Evolutionary conservation across 2,329 filamentous ascomycete species (phyloP).

Genomic region (Magnaporthiopsis rhizophila): DNA sequence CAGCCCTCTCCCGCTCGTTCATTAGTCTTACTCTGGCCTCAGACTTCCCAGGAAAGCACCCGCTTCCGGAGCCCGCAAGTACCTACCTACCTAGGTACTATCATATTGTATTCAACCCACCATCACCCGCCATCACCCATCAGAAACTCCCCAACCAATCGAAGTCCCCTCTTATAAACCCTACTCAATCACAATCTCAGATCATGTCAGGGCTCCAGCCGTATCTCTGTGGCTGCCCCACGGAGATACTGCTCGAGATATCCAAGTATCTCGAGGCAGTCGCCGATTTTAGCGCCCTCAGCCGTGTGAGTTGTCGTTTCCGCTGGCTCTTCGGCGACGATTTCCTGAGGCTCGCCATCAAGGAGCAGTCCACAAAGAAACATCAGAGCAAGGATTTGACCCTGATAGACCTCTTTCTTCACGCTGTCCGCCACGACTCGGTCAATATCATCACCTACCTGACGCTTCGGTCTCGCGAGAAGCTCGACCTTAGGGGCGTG

Average conservation of each 20-base stretch:
- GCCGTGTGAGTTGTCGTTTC: neutral
- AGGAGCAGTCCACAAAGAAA: neutral
- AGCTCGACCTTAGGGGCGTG: neutral
- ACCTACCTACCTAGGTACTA: too few species aligned
- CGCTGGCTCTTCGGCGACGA: neutral
- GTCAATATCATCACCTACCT: constrained; percentile 1
- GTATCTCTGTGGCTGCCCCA: neutral
- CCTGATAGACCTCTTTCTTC: constrained; percentile 1
- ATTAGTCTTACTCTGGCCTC: too few species aligned
- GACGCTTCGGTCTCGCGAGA: neutral
- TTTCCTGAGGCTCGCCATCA: neutral
- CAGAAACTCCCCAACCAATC: neutral
- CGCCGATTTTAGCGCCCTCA: neutral
- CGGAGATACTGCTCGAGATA: neutral
- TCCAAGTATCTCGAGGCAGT: neutral
- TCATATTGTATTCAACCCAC: too few species aligned
- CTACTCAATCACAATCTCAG: too few species aligned
- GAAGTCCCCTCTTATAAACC: too few species aligned
- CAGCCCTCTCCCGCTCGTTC: too few species aligned
- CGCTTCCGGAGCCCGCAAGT: too few species aligned
- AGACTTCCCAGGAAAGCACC: too few species aligned
- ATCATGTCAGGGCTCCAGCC: neutral
- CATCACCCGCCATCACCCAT: neutral
- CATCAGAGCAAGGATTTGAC: neutral
- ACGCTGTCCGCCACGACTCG: constrained; percentile 5